Evolutionary conservation across 495 filamentous ascomycete species (phyloP), one percentile per base, ranked within the genome.

Genomic region (Aspergillus egyptiacus): DNA sequence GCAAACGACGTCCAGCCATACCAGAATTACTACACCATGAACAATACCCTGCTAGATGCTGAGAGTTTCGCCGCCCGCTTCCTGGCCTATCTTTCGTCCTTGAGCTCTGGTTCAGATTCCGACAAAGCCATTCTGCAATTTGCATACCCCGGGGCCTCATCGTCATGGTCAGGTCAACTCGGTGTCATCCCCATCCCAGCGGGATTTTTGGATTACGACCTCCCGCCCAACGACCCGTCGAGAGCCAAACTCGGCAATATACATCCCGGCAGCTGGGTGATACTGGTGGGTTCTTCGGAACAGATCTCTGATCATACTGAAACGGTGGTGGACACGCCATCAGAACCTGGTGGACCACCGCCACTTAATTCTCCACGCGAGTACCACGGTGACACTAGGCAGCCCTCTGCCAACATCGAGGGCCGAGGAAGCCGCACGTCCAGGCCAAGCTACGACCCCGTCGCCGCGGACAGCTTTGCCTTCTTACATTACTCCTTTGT

Each of bases 81-180:
- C 30, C 34, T 57, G 15, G 17, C 10, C 37, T 57, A 57, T 40
- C 55, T 54, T 43, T 31, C 37, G 5, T 45, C 54, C 35, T 18
- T 57, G 9, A 43, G 49, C 22, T 30, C 54, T 38, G 39, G 28
- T 14, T 46, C 30, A 10, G 49, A 39, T 46, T 33, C 53, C 18
- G 48, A 57, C 45, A 42, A 57, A 38, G 54, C 50, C 34, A 50
- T 57, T 43, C 51, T 57, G 27, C 54, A 49, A 53, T 28, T 56
- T 7, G 49, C 54, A 44, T 48, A 40, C 31, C 7, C 38, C 17
- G 48, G 32, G 30, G 38, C 33, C 2, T 42, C 19, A 43, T 50
- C 48, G 34, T 32, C 25, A 41, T 48, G 8, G 41, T 20, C 41
- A 42, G 40, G 17, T 28, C 27, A n/a, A 23, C 39, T 50, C 6